Conservation (phyloP, 2,329 filamentous ascomycete species). For the Hirsutella rhossiliensis region DNA sequence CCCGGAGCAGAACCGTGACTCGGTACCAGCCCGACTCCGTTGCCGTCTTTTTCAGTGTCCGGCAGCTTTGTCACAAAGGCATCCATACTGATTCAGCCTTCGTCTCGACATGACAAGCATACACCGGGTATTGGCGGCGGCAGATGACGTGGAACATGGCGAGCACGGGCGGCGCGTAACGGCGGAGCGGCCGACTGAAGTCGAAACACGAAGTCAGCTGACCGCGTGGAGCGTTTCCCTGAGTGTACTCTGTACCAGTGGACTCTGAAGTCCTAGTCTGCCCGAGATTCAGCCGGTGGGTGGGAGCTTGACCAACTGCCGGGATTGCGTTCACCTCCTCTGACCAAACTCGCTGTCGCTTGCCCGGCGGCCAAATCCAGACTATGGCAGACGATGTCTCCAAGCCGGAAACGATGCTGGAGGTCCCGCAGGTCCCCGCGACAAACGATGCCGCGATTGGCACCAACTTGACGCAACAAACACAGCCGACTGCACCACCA, state of each 20-base stretch:
- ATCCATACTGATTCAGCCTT: constrained; percentile 19
- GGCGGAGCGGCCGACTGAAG: neutral
- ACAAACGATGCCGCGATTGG: constrained; percentile 10
- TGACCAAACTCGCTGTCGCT: neutral
- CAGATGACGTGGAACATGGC: neutral
- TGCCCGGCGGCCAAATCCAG: neutral
- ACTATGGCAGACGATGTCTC: constrained; percentile 18
- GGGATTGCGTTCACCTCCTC: neutral
- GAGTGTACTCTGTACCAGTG: no score
- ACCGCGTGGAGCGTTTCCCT: constrained; percentile 8
- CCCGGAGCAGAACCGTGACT: constrained; percentile 5
- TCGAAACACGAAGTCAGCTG: constrained; percentile 27
- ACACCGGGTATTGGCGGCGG: neutral
- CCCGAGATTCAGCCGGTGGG: constrained; percentile 4
- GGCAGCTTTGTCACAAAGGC: constrained; percentile 22
- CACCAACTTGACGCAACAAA: constrained; percentile 7
- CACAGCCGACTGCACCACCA: constrained; percentile 3
- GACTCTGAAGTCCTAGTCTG: neutral
- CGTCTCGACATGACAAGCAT: constrained; percentile 3
- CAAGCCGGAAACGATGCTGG: constrained; percentile 9
- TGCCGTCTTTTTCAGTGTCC: constrained; percentile 6
- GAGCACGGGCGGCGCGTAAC: neutral
- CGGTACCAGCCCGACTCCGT: neutral
- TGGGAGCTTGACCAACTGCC: neutral
- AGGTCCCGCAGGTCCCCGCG: constrained; percentile 9